These are phyloP conservation scores for Elongisporangium senticosum DNA, from an alignment of 352 stramenopile species.

Conservation along the genomic window DNA sequence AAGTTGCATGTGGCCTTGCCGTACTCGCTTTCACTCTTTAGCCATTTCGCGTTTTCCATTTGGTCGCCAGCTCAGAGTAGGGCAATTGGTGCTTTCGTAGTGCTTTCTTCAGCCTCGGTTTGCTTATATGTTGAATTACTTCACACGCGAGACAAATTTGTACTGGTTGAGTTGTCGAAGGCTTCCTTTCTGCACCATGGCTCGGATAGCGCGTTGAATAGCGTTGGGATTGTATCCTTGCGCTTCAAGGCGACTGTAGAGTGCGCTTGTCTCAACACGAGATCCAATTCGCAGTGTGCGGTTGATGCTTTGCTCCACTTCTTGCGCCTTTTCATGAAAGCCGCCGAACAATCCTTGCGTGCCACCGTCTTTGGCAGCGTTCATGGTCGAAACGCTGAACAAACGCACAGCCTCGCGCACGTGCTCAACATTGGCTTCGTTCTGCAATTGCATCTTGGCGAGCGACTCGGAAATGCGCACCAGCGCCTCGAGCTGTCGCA, in stretches of 20 bases:
- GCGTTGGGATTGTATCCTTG: conserved; percentile 82
- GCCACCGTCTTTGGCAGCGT: conserved; percentile 90
- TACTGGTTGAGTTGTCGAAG: conserved; percentile 82
- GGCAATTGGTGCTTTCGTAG: no score
- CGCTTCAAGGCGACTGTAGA: conserved; percentile 77
- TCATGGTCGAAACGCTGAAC: conserved; percentile 98
- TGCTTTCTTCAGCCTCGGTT: not conserved
- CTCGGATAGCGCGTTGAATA: conserved; percentile 81
- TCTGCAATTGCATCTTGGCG: conserved; percentile 96
- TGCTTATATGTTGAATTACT: conserved; percentile 24
- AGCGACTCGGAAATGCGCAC: conserved; percentile 96
- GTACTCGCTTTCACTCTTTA: no score
- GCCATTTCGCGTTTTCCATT: no score
- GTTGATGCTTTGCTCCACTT: conserved; percentile 82
- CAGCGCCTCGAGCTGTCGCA: conserved; percentile 97
- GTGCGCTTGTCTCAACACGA: conserved; percentile 69
- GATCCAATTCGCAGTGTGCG: conserved; percentile 76
- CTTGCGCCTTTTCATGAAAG: conserved; percentile 79
- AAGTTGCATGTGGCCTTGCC: no score
- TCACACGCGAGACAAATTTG: conserved; percentile 79
- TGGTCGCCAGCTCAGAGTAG: no score
- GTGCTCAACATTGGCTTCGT: conserved; percentile 80
- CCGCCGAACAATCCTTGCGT: conserved; percentile 74
- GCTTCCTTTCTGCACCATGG: conserved; percentile 81
- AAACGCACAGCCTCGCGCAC: conserved; percentile 96